These are phyloP conservation scores for Starmera caribaea DNA, from an alignment of 805 yeast genomes.

Conservation along the genomic window DNA sequence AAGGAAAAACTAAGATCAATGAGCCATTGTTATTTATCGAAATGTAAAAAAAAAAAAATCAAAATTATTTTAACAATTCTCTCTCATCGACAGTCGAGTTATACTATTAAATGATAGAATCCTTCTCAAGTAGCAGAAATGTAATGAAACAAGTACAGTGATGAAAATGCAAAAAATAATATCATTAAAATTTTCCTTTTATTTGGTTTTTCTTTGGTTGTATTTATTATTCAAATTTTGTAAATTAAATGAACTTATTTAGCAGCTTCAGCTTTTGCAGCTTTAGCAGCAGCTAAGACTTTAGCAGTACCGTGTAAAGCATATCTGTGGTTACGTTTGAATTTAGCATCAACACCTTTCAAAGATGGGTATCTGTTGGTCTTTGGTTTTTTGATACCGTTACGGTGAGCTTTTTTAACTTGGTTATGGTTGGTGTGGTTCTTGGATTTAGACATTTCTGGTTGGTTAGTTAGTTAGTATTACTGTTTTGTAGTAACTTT, in stretches of 20 bases:
- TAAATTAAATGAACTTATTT: slow-evolving; percentile 6
- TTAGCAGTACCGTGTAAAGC: slow-evolving; percentile 97
- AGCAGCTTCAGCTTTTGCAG: slow-evolving; percentile 27
- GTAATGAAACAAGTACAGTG: too few relatives aligned
- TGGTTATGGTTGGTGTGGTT: slow-evolving; percentile 99
- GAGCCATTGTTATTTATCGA: too few relatives aligned
- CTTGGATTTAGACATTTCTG: slow-evolving; percentile 95
- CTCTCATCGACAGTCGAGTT: too few relatives aligned
- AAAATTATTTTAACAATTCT: too few relatives aligned
- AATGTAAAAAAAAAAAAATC: too few relatives aligned
- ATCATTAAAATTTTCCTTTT: too few relatives aligned
- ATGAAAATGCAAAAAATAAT: too few relatives aligned
- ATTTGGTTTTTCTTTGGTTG: too few relatives aligned
- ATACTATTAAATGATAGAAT: too few relatives aligned
- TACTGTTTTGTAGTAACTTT: neutral
- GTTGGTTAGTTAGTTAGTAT: slow-evolving; percentile 21
- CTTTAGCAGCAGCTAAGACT: slow-evolving; percentile 80
- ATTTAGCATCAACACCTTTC: slow-evolving; percentile 98
- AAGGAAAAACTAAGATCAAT: too few relatives aligned
- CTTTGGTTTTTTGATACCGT: slow-evolving; percentile 99
- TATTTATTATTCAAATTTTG: too few relatives aligned
- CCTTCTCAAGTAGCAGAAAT: too few relatives aligned
- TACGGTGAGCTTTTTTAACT: slow-evolving; percentile 99
- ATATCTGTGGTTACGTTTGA: slow-evolving; percentile 98
- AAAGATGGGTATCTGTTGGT: slow-evolving; percentile 96